Evolutionary conservation across 2,329 filamentous ascomycete genomes (phyloP), one percentile per base, ranked within the genome.

Genomic region (Xylariaceae sp.): DNA sequence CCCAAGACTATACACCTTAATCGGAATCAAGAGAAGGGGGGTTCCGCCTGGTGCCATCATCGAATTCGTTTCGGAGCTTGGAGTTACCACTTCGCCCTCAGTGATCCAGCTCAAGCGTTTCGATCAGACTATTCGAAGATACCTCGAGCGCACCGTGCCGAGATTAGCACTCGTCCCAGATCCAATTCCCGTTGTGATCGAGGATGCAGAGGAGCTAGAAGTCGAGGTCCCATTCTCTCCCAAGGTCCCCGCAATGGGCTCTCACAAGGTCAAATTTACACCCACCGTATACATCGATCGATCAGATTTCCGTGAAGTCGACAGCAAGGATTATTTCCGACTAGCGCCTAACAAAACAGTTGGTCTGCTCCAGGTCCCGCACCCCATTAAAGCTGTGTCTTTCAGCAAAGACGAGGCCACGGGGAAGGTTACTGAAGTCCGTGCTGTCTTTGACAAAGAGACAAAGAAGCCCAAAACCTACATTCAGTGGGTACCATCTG

Each of bases 81-180:
- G 92, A 31, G 91, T 97, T 38, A 96, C 92, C 0, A 95, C 91
- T 34, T 81, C 86, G 38, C 82, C 83, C 47, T 88, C 87, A 3
- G 84, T 89, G 57, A 96, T 96, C 61, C 84, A 93, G 68, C 86
- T 90, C 43, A 73, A 80, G 51, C 85, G 88, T n/a, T 90, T 97
- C 56, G 93, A 97, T 65, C 85, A 93, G 66, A 86, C 84, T 0
- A 84, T 97, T 54, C 85, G 93, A 18, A 85, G 85, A 58, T 95
- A 96, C 68, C 84, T 97, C 13, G 93, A 97, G 69, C 82, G 82
- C 45, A 91, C 89, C 0, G 91, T 96, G 0, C 92, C 93, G 2
- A 86, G 93, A 22, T 79, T 97, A 12, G 94, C 95, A 88, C 79
- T 97, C 31, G 83, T 97, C 2, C 80, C 96, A 17, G 90, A 97